Evolutionary conservation across 176 grass and related monocot genomes (phyloP), one percentile per base, ranked within the genome.

Genomic region (Paspalum notatum): DNA sequence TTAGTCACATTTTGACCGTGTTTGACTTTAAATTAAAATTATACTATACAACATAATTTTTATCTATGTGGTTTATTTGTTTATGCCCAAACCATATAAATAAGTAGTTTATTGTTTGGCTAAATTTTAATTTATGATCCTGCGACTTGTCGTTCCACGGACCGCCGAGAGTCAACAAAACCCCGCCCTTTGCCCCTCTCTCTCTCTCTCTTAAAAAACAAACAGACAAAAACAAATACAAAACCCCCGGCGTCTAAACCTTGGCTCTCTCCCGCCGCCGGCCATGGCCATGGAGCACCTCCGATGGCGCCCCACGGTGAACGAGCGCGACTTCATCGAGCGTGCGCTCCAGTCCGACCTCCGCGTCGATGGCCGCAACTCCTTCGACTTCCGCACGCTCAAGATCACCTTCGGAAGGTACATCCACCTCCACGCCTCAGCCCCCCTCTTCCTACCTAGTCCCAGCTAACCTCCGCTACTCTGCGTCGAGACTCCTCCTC

Each of bases 291-390:
- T 97, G 95, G 95, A 98, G 37, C 90, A 89, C n/a, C 63, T 68
- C 60, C 88, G 86, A 43, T 95, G 90, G 96, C 75, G 84, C 32
- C 90, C 87, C 70, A 86, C 92, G 10, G 85, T 93, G 59, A 98
- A 98, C 69, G 95, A 98, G 88, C 87, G 83, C 71, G 84, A 79
- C 12, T 98, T 98, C 86, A 93, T 98, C 18, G 83, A 95, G 76
- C 17, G 64, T 0, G 90, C 92, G 7, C 83, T 98, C 74, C 74
- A 76, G 32, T 85, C 90, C 50, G 92, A 98, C 76, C 78, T 91
- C 59, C 90, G 96, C 47, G 84, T 98, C 27, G 96, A 99, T 63
- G 96, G 90, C 53, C 96, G 92, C 71, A 90, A 91, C 72, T 89
- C 88, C 60, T 99, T 93, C 43, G 96, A 99, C 75, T 95, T 91